phyloP scores from a whole-genome alignment of 116 monocot species.

The Cymodocea nodosa region DNA sequence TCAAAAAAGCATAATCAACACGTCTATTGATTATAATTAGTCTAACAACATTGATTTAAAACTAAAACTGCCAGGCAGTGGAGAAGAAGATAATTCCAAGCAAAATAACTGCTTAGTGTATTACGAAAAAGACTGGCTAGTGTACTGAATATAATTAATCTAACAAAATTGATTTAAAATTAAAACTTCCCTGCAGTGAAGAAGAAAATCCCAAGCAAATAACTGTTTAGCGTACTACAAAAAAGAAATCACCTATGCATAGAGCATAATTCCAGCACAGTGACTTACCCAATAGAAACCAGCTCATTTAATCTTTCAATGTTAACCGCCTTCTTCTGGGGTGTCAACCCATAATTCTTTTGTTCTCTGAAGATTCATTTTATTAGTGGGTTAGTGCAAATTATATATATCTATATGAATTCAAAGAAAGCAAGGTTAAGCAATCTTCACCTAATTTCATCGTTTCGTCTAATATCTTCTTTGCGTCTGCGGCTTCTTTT shows the following conservation, averaged over 20 bases:
- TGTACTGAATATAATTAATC: too few relatives aligned
- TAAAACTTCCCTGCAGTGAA: background rate
- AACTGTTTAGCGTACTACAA: background rate
- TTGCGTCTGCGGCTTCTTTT: slow-evolving; percentile 36
- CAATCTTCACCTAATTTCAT: slow-evolving; percentile 47
- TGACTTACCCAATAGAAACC: slow-evolving; percentile 76
- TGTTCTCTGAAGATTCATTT: slow-evolving; percentile 51
- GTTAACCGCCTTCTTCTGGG: slow-evolving; percentile 58
- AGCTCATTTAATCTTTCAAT: slow-evolving; percentile 59
- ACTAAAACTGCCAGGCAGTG: too few relatives aligned
- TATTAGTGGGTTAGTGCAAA: too few relatives aligned
- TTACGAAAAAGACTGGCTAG: background rate
- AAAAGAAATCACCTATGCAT: too few relatives aligned
- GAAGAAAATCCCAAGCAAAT: background rate
- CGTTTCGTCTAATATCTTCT: slow-evolving; percentile 36
- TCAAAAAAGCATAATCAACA: too few relatives aligned
- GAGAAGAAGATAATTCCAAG: background rate
- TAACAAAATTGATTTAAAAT: too few relatives aligned
- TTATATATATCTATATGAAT: too few relatives aligned
- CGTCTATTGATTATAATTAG: too few relatives aligned
- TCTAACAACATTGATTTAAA: too few relatives aligned
- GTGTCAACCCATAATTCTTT: slow-evolving; percentile 62
- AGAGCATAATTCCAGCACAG: background rate
- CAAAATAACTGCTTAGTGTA: background rate
- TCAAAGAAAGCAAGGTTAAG: background rate